phyloP scores from a whole-genome alignment of 345 rosid species.

The Passiflora organensis region DNA sequence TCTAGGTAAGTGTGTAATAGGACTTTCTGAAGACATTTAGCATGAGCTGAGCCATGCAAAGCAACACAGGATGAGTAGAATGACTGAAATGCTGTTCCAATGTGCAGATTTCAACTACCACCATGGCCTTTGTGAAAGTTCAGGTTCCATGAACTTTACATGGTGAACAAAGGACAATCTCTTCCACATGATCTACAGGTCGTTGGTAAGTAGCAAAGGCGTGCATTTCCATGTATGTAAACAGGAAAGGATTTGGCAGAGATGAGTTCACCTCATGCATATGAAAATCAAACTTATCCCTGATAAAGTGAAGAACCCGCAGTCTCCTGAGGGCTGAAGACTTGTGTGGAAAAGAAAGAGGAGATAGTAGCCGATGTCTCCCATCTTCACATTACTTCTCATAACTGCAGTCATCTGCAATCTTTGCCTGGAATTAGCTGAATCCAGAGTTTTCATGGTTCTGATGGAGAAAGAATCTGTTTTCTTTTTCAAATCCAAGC shows the following conservation, averaged over 20 bases:
- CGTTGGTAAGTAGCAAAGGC: slow-evolving; percentile 29
- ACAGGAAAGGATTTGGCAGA: slow-evolving; percentile 9
- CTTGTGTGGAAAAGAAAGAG: background rate
- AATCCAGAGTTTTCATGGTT: slow-evolving; percentile 35
- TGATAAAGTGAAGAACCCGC: background rate
- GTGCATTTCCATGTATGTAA: slow-evolving; percentile 11
- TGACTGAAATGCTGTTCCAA: no score
- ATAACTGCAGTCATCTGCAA: slow-evolving; percentile 5
- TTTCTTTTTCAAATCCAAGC: slow-evolving; percentile 21
- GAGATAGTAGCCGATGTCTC: slow-evolving; percentile 13
- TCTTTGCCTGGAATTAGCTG: slow-evolving; percentile 2
- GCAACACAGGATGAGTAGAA: no score
- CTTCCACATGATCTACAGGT: slow-evolving; percentile 9
- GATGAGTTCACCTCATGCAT: background rate
- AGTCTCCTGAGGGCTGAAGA: background rate
- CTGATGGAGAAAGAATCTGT: slow-evolving; percentile 31
- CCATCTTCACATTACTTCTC: slow-evolving; percentile 3
- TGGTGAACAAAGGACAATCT: background rate
- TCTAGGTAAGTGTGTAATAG: no score
- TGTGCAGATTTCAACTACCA: no score
- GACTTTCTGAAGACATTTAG: no score
- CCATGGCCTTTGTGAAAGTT: no score
- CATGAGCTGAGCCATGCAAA: no score
- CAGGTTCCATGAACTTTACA: no score
- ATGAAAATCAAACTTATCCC: background rate